Percentiles rank a stretch among this genome's conserved stretches.
Conservation (phyloP, 352 stramenopile species). For the Globisporangium solare region DNA sequence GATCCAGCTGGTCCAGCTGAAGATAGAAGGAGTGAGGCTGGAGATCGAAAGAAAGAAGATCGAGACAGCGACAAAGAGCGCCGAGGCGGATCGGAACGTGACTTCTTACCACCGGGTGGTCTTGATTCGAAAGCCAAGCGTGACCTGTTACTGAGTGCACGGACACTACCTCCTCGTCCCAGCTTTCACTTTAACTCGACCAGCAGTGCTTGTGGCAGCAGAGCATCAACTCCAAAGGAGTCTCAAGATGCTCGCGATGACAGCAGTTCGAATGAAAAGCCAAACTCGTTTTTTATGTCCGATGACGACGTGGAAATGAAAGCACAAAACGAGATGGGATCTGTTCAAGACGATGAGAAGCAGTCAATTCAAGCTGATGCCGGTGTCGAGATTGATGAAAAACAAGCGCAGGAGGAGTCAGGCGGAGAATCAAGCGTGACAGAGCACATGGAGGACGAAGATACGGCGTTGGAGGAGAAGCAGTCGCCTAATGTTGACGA, state of each 20-base stretch:
- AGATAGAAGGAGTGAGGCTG: conserved; percentile 11
- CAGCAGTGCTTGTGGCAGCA: conserved; percentile 18
- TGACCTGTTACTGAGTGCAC: conserved; percentile 13
- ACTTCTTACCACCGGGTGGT: conserved; percentile 6
- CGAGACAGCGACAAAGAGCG: conserved; percentile 21
- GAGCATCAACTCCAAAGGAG: conserved; percentile 22
- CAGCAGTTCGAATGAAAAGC: neutral
- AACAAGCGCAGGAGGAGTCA: no score
- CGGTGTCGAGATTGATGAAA: neutral
- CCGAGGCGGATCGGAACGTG: conserved; percentile 19
- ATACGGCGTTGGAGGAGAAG: no score
- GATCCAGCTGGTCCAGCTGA: conserved; percentile 22
- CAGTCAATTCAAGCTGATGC: neutral
- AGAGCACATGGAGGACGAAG: no score
- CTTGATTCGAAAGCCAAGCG: conserved; percentile 22
- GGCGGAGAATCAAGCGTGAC: no score
- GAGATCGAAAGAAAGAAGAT: conserved; percentile 11
- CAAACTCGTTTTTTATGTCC: neutral
- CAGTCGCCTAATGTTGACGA: no score
- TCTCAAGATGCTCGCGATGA: conserved; percentile 5
- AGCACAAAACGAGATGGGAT: no score
- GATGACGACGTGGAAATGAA: no score
- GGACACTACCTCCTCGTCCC: conserved; percentile 30
- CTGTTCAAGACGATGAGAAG: no score
- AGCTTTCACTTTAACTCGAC: conserved; percentile 13